phyloP scores from a whole-genome alignment of 805 yeast species.

The Phaffomyces opuntiae region DNA sequence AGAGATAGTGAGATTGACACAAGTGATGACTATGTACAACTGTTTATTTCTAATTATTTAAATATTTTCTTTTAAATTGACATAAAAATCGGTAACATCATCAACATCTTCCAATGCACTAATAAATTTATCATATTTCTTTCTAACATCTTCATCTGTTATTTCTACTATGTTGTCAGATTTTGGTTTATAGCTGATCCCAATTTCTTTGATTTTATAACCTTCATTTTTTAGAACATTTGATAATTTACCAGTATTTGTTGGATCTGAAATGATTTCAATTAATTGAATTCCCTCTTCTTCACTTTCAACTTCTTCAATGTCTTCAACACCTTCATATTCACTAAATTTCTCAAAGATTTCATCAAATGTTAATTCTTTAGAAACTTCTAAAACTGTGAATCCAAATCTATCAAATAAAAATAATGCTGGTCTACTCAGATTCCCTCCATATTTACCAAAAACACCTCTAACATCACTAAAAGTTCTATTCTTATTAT shows the following conservation, averaged over 20 bases:
- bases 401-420: constrained; percentile 77
- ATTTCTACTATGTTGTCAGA: constrained; percentile 52
- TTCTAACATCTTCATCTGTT: constrained; percentile 43
- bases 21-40: too few species aligned
- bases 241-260: constrained; percentile 56
- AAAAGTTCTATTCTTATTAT: constrained; percentile 78
- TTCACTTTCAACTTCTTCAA: constrained; percentile 37
- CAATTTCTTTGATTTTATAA: constrained; percentile 62
- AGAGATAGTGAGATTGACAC: too few species aligned
- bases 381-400: constrained; percentile 39
- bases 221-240: constrained; percentile 39
- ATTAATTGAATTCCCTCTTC: constrained; percentile 22
- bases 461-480: constrained; percentile 70
- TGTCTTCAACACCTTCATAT: constrained; percentile 66
- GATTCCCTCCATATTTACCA: constrained; percentile 57
- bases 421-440: constrained; percentile 66
- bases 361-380: constrained; percentile 45
- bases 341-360: constrained; percentile 73
- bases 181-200: constrained; percentile 60
- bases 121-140: constrained; percentile 50
- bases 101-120: constrained; percentile 65
- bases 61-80: constrained; percentile 44
- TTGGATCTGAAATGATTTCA: constrained; percentile 57
- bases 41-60: too few species aligned
- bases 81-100: constrained; percentile 76